phyloP scores from a whole-genome alignment of 2,329 filamentous ascomycete genomes.

The Epichloe elymi region DNA sequence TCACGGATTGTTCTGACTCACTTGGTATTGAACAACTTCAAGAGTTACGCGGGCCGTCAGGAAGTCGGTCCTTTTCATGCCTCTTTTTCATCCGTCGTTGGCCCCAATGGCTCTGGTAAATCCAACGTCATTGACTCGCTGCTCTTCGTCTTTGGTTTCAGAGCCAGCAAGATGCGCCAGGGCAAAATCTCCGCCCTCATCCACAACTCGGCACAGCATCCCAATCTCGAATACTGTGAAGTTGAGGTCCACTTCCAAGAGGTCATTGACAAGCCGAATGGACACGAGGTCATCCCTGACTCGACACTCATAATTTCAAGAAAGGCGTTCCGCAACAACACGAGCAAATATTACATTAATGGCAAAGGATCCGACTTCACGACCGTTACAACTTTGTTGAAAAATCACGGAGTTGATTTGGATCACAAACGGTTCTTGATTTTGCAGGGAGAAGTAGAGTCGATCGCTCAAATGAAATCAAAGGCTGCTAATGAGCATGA shows the following conservation, averaged over 20 bases:
- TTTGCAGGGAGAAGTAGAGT: conserved; percentile 93
- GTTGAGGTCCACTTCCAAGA: conserved; percentile 95
- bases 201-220: conserved; percentile 83
- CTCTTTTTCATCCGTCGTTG: conserved; percentile 95
- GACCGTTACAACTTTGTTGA: conserved; percentile 73
- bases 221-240: conserved; percentile 80
- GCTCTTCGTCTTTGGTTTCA: conserved; percentile 97
- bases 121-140: conserved; percentile 98
- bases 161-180: conserved; percentile 97
- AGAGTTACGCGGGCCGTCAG: conserved; percentile 92
- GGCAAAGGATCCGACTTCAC: conserved; percentile 84
- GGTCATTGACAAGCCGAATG: conserved; percentile 74
- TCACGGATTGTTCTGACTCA: conserved; percentile 86
- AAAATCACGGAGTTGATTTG: conserved; percentile 80
- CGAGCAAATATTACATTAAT: conserved; percentile 97
- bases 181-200: conserved; percentile 97
- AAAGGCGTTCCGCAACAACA: conserved; percentile 93
- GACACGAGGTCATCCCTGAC: conserved; percentile 64
- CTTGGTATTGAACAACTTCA: conserved; percentile 90
- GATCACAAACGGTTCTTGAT: conserved; percentile 98
- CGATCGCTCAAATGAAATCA: conserved; percentile 97
- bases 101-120: conserved; percentile 94
- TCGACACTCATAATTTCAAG: conserved; percentile 81
- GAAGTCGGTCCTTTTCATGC: conserved; percentile 93
- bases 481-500: conserved; percentile 94